A percentile compares a stretch with the other conserved stretches of the same genome.
Conservation (phyloP, 176 grass and related monocot genomes). For the Zoysia japonica region DNA sequence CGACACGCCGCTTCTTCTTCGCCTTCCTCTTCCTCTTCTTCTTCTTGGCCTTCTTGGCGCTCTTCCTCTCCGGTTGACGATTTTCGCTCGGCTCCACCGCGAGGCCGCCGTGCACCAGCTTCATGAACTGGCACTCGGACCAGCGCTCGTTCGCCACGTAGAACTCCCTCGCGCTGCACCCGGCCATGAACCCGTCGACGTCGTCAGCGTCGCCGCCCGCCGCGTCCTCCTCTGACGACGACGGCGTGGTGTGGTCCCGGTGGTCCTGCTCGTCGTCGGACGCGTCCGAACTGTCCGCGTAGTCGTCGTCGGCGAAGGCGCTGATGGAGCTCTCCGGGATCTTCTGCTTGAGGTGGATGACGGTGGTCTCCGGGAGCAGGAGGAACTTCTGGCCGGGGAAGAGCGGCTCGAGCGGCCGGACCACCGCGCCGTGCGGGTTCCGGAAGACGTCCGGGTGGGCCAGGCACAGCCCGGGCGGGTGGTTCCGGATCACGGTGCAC, state of each 20-base stretch:
- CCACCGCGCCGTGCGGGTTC: conserved; percentile 50
- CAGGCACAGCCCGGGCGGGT: conserved; percentile 60
- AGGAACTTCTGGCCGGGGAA: conserved; percentile 65
- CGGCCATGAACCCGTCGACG: not conserved
- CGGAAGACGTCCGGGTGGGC: conserved; percentile 60
- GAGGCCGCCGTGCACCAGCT: conserved; percentile 24
- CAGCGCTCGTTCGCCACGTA: conserved; percentile 38
- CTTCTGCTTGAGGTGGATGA: conserved; percentile 31
- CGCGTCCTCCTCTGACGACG: not conserved
- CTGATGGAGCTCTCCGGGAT: conserved; percentile 34
- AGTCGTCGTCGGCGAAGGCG: not conserved
- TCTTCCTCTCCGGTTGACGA: not conserved
- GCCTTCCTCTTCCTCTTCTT: not conserved
- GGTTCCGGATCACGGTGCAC: conserved; percentile 47
- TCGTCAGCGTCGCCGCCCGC: not conserved
- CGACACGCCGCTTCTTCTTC: not conserved
- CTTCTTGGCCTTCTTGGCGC: not conserved
- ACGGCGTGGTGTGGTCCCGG: not conserved
- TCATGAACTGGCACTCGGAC: conserved; percentile 20
- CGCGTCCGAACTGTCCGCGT: not conserved
- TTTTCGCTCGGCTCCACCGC: conserved; percentile 12
- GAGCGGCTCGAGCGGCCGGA: conserved; percentile 41
- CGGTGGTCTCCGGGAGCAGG: conserved; percentile 46
- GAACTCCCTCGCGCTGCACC: conserved; percentile 41
- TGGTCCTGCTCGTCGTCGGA: not conserved